Base-by-base conservation (phyloP, 208 protist genomes). In the Plasmodiophora brassicae region DNA sequence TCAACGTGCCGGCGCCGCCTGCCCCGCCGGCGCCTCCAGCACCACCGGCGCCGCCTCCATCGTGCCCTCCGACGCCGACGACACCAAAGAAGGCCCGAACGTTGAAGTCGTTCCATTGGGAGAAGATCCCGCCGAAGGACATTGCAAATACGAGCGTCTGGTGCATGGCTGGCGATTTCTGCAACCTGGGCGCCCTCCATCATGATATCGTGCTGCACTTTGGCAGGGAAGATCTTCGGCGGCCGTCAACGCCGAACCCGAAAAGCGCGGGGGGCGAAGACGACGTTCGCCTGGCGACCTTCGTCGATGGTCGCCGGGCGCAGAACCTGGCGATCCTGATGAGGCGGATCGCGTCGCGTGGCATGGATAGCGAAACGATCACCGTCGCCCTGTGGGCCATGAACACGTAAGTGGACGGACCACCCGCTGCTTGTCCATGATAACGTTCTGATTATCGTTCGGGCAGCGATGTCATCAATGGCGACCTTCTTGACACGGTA, bases 31-130 rank as follows among this genome's bases (percentile, higher is more conserved):
- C n/a, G 10, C 65, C 65, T 32, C 5, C n/a, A 38, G n/a, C 65
- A 44, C 65, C 65, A 36, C 5, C n/a, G 32, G 65, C 65, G 32
- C n/a, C 41, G 20, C 14, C 65, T 5, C 65, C 65, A 32, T 8
- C 65, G 5, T 57, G 50, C 25, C 20, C 50, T 57, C 50, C 50
- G 25, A 25, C 25, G 25, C 50, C 50, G 14, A 57, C 20, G 14
- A 78, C 65, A 5, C 65, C 65, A 5, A 78, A 5, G 41, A 5
- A 38, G n/a, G n/a, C 5, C 5, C 32, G n/a, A 14, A 5, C 5
- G 5, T 78, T 78, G n/a, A 78, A 78, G 65, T 14, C n/a, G 5
- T 78, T 78, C 65, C 65, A 78, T 78, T 78, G 65, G 65, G 65
- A 78, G n/a, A 78, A 78, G n/a, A 78, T 78, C n/a, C 14, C n/a